Conservation (phyloP, 495 filamentous ascomycete species). For the Daldinia grandis region DNA sequence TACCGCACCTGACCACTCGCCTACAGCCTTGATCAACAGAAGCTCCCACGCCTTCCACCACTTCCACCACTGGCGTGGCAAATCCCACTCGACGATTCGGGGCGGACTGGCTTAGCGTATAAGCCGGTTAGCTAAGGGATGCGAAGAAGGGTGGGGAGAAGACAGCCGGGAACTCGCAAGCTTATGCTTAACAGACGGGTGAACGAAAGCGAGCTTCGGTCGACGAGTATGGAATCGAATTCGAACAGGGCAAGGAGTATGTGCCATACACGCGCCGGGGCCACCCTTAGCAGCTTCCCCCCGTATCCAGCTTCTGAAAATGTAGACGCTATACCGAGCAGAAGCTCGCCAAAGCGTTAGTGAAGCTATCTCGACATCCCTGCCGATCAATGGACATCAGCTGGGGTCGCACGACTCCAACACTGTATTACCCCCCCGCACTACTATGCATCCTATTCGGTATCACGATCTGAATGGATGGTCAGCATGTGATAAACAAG, state of each 20-base stretch:
- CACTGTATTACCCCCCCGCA: constrained; percentile 32
- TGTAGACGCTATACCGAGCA: not conserved
- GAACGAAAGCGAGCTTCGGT: not conserved
- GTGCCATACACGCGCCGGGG: not conserved
- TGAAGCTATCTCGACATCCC: constrained; percentile 17
- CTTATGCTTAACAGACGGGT: constrained; percentile 13
- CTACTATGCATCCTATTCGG: constrained; percentile 28
- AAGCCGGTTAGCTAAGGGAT: constrained; percentile 28
- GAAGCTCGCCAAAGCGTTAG: constrained; percentile 25
- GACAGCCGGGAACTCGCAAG: not conserved
- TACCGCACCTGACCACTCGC: constrained; percentile 37
- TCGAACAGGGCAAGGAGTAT: not conserved
- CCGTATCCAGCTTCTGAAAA: not conserved
- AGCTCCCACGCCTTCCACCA: constrained; percentile 23
- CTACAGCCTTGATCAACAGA: constrained; percentile 27
- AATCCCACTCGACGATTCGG: constrained; percentile 24
- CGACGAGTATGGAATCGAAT: not conserved
- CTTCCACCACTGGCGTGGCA: constrained; percentile 32
- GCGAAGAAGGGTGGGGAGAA: constrained; percentile 5
- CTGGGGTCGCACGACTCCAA: constrained; percentile 33
- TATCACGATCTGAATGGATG: constrained; percentile 31
- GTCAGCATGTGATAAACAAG: constrained; percentile 37
- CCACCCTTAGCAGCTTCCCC: not conserved
- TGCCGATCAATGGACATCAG: constrained; percentile 12
- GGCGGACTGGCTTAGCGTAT: constrained; percentile 21